Base-by-base conservation (phyloP, 345 rosid species). In the Eucalyptus regnans region DNA sequence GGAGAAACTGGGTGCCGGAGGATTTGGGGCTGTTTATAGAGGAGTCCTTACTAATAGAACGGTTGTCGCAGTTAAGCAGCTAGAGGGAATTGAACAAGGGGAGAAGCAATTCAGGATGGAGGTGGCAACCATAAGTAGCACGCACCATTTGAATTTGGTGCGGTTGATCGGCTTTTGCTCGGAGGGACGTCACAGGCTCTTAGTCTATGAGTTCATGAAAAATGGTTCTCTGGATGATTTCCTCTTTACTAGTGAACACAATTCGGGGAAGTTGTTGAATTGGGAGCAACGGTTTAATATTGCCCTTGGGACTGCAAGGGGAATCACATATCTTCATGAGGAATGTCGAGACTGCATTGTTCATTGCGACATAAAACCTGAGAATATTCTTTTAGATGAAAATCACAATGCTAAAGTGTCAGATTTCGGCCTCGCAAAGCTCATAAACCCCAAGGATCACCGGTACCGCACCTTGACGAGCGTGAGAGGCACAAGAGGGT, bases 81-180 rank as follows among this genome's bases (percentile, higher is more conserved):
- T 96, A 2, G 95, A 95, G 91, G 93, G 95, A 4, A 94, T 94
- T 44, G 94, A 93, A 86, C 96, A 94, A 88, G 96, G 94, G 52
- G 96, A 95, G 89, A 95, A 89, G 87, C 94, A 93, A 87, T 96
- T 96, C 91, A 89, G 96, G 89, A 94, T 95, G 94, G 97, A 95
- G 89, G 96, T 96, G 41, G 94, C 95, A 31, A 93, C 96, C 52
- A 94, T 96, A 83, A 94, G 97, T 87, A 95, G 94, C 87, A 93
- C 95, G 23, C 98, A 96, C 92, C 98, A 96, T 91, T 48, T 95
- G 89, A 94, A 93, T 91, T 91, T 96, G 83, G 96, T 95, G 58
- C 92, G 95, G 83, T 88, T 95, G 89, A 93, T 94, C 7, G 97
- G 96, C 15, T 95, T 94, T 91, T 95, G 97, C 90, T 90, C 95